Evolutionary conservation across 2,329 filamentous ascomycete species (phyloP), one percentile per base, ranked within the genome.

Genomic region (Penicillium oxalicum): DNA sequence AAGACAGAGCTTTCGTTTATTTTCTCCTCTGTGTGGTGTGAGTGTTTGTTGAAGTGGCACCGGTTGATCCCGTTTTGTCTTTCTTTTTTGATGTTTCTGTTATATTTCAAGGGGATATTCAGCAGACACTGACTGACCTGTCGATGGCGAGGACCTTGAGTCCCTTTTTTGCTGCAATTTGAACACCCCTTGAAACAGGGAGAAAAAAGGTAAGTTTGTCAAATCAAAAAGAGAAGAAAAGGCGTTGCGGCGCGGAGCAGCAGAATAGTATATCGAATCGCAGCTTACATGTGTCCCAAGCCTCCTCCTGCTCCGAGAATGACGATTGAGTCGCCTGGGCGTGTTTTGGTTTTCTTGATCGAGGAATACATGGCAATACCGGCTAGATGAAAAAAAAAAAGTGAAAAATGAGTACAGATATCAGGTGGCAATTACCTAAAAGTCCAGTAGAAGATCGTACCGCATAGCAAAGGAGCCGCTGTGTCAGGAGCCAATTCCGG

Each of bases 361-460:
- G 68, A 69, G 9, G 66, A 70, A 44, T 69, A 70, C 62, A 69
- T 68, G 0, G 68, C 64, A 40, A 70, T 65, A 5, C 68, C 68
- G 29, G 68, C 68, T 68, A 36, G 3, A 48, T 4, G 29, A 32
- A 18, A 18, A 18, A 18, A 2, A 18, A 18, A 18, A 18, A 18
- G 2, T 18, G 18, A 18, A 18, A 18, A 32, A 32, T 32, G 29
- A 32, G 29, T 11, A 32, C 11, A 0, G 26, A 12, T 5, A 37
- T 58, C 25, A 51, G 49, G 9, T 39, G 8, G 7, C 24, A 42
- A 26, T 5, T 18, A 3, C 4, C 7, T 6, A 24, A 43, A 1
- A 25, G 5, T 4, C 6, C 1, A 25, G 9, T 4, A 26, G n/a
- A 52, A 32, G 29, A 11, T 32, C 60, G 40, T 59, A 69, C 66